Base-by-base conservation (phyloP, 257 asterid species). In the Solanum chilense region DNA sequence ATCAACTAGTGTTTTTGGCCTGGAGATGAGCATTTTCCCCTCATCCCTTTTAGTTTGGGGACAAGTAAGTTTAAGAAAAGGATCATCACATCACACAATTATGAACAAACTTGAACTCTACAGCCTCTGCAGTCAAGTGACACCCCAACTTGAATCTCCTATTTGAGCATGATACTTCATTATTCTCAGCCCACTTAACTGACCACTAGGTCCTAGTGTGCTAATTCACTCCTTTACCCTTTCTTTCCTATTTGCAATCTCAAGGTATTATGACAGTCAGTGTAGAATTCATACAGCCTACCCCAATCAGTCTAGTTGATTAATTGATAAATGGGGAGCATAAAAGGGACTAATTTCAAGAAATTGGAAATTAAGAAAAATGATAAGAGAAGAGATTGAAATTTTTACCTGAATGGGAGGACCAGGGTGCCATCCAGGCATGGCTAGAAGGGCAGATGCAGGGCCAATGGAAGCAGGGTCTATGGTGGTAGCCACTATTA, bases 361-460 rank as follows among this genome's bases (percentile, higher is more conserved):
- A 47, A 47, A 80, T 1, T 11, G 68, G 29, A 47, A 80, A 80
- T 15, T 11, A 23, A 35, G 13, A 9, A 44, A 85, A 85, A 62
- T 16, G 70, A 80, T 23, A 76, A 23, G 33, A 23, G 41, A n/a
- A 52, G 56, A 42, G n/a, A 8, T 76, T 6, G 37, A 76, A 76
- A 3, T 31, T 41, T 15, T 18, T 31, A 90, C 92, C 92, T 90
- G 91, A 47, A 90, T 41, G 31, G 83, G 33, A 25, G 91, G 92
- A 86, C 92, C 92, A 49, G 91, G 90, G 84, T 90, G 91, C 91
- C 91, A 90, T 12, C 89, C 88, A 86, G 91, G 91, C 91, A 90
- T 90, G 42, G 92, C 89, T 62, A 90, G 33, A 47, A 90, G 90
- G 47, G 92, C 89, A 29, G 92, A 85, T 42, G 92, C 90, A 21